These are phyloP conservation scores for Rhododendron molle DNA, from an alignment of 148 eudicot genomes.

Conservation along the genomic window DNA sequence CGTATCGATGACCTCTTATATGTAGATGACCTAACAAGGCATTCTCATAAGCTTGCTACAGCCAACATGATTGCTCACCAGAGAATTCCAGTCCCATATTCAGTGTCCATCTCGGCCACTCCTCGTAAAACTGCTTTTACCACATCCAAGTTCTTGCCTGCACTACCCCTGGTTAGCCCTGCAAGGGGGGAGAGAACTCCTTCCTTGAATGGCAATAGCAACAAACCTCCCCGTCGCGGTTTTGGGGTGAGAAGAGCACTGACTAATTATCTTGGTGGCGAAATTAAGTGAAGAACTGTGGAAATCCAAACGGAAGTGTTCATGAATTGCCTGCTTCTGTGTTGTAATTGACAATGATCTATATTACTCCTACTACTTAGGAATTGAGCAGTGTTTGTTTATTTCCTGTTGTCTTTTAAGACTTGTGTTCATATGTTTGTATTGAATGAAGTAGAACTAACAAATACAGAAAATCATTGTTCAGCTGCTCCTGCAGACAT, in stretches of 20 bases:
- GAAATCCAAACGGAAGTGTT: not conserved
- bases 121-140: conserved; percentile 4
- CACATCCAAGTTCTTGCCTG: conserved; percentile 28
- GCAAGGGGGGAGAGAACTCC: not conserved
- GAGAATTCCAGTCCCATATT: conserved; percentile 9
- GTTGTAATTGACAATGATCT: no score
- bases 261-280: not conserved
- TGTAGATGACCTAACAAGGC: conserved; percentile 7
- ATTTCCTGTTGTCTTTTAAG: not conserved
- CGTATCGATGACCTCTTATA: conserved; percentile 64
- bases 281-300: not conserved
- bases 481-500: not conserved
- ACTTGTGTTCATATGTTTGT: not conserved
- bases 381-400: not conserved
- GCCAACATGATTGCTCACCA: not conserved
- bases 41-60: conserved; percentile 2
- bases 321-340: not conserved
- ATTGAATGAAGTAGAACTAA: not conserved
- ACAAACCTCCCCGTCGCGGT: not conserved
- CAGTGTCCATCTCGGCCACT: conserved; percentile 37
- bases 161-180: conserved; percentile 6
- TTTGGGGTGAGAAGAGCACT: conserved; percentile 1
- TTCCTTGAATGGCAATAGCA: not conserved
- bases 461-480: not conserved
- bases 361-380: no score